Base-by-base conservation (phyloP, 305 asterid species). In the Fraxinus dipetala region DNA sequence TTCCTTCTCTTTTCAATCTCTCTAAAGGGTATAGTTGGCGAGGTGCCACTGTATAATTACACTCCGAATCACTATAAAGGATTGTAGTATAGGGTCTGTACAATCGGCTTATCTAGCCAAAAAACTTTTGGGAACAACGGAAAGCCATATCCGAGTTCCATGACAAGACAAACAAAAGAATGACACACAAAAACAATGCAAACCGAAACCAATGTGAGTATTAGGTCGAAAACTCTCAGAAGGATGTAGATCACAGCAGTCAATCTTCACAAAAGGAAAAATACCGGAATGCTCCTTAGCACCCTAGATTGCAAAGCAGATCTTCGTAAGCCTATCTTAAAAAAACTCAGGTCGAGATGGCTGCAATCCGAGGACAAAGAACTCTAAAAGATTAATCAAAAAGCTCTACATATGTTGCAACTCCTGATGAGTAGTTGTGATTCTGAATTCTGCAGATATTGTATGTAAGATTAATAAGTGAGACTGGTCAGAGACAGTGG, bases 51-150 rank as follows among this genome's bases (percentile, higher is more conserved):
- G 89, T 90, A 85, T 90, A 89, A 91, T 84, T 92, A 88, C 90
- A 87, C 87, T 78, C 87, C 79, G 84, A 88, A 86, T 79, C 82
- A 84, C 93, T 88, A 87, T 40, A 40, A 86, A 87, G 81, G 88
- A 79, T 83, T 87, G 80, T 84, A 89, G 81, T 88, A 88, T 87
- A 89, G 88, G 83, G 79, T 89, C 94, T 95, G 94, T 94, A 94
- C 97, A 94, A 80, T 91, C 86, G 92, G 98, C 97, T 78, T 85
- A 87, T 82, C 76, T 85, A 89, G 98, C 96, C 97, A 16, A 77
- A 86, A 89, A 76, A 69, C 81, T 84, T 78, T 80, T 76, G 84
- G 90, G 97, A 88, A 88, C 87, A 74, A 65, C 83, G 90, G 92
- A 92, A 85, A 82, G 86, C 97, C 93, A 76, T 78, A 89, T 90